Conservation (phyloP, 163 green algal genomes). For the Volvox carteri region DNA sequence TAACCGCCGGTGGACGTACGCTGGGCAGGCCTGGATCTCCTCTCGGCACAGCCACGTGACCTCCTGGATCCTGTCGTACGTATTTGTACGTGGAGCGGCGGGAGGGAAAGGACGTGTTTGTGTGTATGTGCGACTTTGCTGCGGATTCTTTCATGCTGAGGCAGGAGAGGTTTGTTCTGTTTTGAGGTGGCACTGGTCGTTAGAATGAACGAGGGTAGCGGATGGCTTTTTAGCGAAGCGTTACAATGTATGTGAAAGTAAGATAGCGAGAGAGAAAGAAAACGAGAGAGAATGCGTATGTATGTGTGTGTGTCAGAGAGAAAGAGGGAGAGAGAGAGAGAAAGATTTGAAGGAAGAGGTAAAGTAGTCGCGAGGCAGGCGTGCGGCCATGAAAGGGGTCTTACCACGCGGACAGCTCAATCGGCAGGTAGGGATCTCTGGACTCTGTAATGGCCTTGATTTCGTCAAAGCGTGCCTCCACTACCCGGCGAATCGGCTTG, state of each 20-base stretch:
- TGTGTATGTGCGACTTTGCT: background rate
- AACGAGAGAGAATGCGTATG: background rate
- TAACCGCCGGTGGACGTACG: constrained; percentile 70
- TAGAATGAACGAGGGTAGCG: background rate
- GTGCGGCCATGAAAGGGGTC: background rate
- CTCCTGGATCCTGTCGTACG: constrained; percentile 68
- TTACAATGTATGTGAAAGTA: background rate
- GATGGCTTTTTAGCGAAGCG: background rate
- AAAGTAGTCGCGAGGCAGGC: background rate
- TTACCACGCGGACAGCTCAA: constrained; percentile 71
- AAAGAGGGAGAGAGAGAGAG: background rate
- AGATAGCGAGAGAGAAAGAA: background rate
- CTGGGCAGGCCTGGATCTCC: constrained; percentile 67
- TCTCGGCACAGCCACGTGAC: constrained; percentile 74
- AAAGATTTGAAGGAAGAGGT: background rate
- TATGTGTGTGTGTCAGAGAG: background rate
- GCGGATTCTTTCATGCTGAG: background rate
- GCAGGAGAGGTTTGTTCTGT: background rate
- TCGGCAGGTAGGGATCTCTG: constrained; percentile 62
- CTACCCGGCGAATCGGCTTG: constrained; percentile 70
- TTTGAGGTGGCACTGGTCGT: background rate
- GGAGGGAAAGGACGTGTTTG: background rate
- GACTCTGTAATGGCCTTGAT: constrained; percentile 79
- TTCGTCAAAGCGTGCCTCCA: constrained; percentile 77
- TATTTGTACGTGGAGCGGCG: no score